Percentiles rank a stretch among this genome's conserved stretches.
Evolutionary conservation across 2,329 filamentous ascomycete genomes (phyloP).

Genomic region (Penicillium sp.): DNA sequence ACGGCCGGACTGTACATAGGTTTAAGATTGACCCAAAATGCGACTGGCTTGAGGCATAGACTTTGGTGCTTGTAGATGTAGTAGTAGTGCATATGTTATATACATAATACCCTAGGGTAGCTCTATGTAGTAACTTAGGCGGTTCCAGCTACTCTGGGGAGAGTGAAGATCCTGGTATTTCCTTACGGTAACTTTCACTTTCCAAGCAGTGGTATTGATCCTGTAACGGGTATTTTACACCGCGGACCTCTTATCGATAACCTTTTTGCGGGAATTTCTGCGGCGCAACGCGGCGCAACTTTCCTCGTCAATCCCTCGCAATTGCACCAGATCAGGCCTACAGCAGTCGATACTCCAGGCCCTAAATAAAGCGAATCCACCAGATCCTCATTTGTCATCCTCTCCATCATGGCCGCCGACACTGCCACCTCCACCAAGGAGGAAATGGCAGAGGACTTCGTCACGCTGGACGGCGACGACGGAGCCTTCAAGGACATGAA

Average conservation of each 20-base stretch:
- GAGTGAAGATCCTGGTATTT: background rate
- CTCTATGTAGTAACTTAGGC: too few species aligned
- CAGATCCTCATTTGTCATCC: background rate
- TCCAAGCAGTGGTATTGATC: too few species aligned
- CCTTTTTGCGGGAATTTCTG: too few species aligned
- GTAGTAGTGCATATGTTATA: too few species aligned
- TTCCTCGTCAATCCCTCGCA: too few species aligned
- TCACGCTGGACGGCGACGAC: constrained; percentile 4
- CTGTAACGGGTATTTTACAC: background rate
- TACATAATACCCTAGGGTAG: too few species aligned
- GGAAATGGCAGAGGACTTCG: background rate
- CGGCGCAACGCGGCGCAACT: too few species aligned
- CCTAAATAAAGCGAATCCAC: background rate
- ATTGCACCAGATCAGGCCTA: background rate
- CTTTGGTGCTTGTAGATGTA: background rate
- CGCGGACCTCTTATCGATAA: constrained; percentile 2
- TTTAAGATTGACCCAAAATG: constrained; percentile 21
- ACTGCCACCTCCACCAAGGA: background rate
- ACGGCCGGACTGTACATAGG: constrained; percentile 28
- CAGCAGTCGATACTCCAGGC: too few species aligned
- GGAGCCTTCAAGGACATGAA: background rate
- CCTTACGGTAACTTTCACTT: background rate
- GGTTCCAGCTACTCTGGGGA: too few species aligned
- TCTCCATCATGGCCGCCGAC: background rate
- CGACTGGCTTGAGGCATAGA: constrained; percentile 23